Evolutionary conservation across 805 yeast species (phyloP), one percentile per base, ranked within the genome.

Genomic region (Diddensiella caesifluorescens): DNA sequence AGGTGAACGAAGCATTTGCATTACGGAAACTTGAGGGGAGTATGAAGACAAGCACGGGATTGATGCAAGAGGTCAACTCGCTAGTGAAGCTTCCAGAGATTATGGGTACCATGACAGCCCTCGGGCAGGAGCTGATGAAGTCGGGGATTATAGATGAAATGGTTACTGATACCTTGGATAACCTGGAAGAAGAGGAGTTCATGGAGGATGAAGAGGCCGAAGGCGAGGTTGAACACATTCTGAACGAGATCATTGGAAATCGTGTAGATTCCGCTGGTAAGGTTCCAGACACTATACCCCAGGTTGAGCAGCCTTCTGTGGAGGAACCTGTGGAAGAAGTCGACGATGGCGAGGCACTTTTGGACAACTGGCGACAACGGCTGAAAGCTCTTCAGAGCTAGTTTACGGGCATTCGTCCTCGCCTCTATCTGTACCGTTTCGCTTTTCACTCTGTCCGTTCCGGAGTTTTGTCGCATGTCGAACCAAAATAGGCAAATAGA

Each of bases 1-100:
- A 95, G 53, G 75, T 90, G 27, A 87, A 85, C 51, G 97, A 90
- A 63, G 92, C 90, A 38, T 89, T 88, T 68, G 86, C 87, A 39
- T 72, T 89, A 77, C 73, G 79, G 46, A 85, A 84, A 54, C 63
- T 92, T 32, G 87, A 88, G 33, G 84, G 87, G 20, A 83, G 89
- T 29, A 76, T 92, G 77, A 79, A 79, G 38, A 67, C 79, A 43
- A 80, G 88, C 42, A 77, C 97, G 0, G 77, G 71, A 2, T 75
- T 92, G 15, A 89, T 92, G 97, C 77, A 73, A 56, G 96, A 90
- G 44, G 92, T 92, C 41, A 89, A 87, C 59, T 73, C 73, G 34
- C 68, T 92, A 55, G 81, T 89, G 1, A 71, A 72, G 47, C 59
- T 92, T 40, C 97, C 97, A 0, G 88, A 83, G 50, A 64, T 92